Evolutionary conservation across 2,329 filamentous ascomycete genomes (phyloP), one percentile per base, ranked within the genome.

Genomic region (Hymenoscyphus salicellus): DNA sequence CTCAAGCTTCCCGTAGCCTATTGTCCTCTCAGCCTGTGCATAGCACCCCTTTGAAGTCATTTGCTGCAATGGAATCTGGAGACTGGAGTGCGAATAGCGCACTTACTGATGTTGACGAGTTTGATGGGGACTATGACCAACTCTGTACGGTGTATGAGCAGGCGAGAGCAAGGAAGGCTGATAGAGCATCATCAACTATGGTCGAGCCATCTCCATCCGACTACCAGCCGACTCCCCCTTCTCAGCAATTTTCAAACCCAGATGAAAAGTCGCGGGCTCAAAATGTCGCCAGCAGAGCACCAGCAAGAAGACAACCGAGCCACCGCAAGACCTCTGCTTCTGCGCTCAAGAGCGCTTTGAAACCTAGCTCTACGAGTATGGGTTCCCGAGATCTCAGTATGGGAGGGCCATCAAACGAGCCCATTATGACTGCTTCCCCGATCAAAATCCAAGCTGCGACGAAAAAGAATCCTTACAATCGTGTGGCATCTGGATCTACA

Each of bases 331-430:
- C 46, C 26, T 26, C 58, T 28, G 16, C 38, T 20, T 20, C 20
- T 20, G 11, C 16, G 14, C 33, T 61, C 3, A 61, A 61, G 41
- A 61, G 60, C 26, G 60, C 46, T 23, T 20, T 61, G 32, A 61
- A 61, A 30, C n/a, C 28, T 16, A 61, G 26, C 14, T 55, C 43
- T 32, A 26, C 26, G 32, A 32, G 17, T 20, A 20, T 17, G 8
- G 38, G 28, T 32, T 7, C 43, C 36, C 36, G 16, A 56, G 26
- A 56, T 10, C 11, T 23, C 26, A 20, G 14, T 20, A 56, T 56
- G 14, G n/a, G n/a, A 17, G 30, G 5, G 30, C 17, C 55, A 33
- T 3, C 23, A 6, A 26, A 20, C 6, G 28, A 56, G n/a, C 16
- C 28, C 17, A 20, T 33, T 17, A 52, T 8, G 20, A 16, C 11